Conservation (phyloP, 1,139 yeast species). For the Yamadazyma pseudoaaseri region DNA sequence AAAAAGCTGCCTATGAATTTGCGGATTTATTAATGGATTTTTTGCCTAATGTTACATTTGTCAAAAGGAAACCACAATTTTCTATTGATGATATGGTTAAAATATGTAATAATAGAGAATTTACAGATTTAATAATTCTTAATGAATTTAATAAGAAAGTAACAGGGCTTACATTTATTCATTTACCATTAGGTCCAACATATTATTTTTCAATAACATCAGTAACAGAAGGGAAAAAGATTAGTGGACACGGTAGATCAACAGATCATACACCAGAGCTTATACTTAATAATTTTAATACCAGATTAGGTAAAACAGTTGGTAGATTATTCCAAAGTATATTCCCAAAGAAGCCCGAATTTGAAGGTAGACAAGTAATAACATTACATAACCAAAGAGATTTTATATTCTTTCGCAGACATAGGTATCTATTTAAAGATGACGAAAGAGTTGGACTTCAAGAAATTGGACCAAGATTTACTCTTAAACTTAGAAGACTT, state of each 20-base stretch:
- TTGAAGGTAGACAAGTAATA: slow-evolving; percentile 92
- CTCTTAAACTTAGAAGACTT: slow-evolving; percentile 79
- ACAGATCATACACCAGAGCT: slow-evolving; percentile 91
- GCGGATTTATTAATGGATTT: slow-evolving; percentile 84
- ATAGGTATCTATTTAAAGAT: slow-evolving; percentile 83
- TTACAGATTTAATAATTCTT: slow-evolving; percentile 81
- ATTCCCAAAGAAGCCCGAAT: slow-evolving; percentile 89
- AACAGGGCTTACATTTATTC: slow-evolving; percentile 88
- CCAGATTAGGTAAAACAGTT: slow-evolving; percentile 89
- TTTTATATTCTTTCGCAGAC: slow-evolving; percentile 91
- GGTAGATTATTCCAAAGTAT: slow-evolving; percentile 89
- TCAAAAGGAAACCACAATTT: slow-evolving; percentile 81
- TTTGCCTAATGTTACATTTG: slow-evolving; percentile 80
- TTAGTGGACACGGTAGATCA: slow-evolving; percentile 85
- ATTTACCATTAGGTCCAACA: slow-evolving; percentile 93
- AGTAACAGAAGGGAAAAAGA: slow-evolving; percentile 68
- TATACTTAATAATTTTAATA: slow-evolving; percentile 85
- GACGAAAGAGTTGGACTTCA: slow-evolving; percentile 93
- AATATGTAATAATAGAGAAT: slow-evolving; percentile 77
- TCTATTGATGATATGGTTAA: slow-evolving; percentile 83
- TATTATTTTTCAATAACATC: slow-evolving; percentile 88
- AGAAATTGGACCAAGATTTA: slow-evolving; percentile 95
- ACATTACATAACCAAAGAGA: slow-evolving; percentile 96
- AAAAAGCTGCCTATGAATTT: slow-evolving; percentile 84
- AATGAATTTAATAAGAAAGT: slow-evolving; percentile 93